These are phyloP conservation scores for Coriolopsis trogii DNA, from an alignment of 1,284 basidiomycete species.

Conservation along the genomic window DNA sequence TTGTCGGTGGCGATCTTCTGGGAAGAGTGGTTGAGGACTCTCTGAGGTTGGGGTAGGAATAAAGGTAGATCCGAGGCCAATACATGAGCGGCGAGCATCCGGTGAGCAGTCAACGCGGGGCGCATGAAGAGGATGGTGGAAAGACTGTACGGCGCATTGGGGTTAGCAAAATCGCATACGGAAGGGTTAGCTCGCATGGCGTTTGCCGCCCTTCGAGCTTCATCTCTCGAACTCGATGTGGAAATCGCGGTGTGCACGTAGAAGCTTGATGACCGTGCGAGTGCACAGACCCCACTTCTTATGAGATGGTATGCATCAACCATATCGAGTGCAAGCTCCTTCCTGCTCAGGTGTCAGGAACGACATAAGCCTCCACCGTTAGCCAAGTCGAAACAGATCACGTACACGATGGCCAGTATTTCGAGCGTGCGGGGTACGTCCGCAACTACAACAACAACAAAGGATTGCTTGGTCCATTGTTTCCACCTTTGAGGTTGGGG, in stretches of 20 bases:
- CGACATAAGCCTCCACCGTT: not conserved
- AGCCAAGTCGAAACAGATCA: not conserved
- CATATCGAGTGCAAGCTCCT: not conserved
- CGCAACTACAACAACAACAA: not conserved
- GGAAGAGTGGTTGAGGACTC: too few species aligned
- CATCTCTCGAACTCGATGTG: not conserved
- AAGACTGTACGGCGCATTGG: not conserved
- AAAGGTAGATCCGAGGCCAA: too few species aligned
- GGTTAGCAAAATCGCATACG: not conserved
- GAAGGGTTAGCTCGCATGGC: not conserved
- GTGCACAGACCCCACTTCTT: conserved; percentile 1
- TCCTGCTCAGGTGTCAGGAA: not conserved
- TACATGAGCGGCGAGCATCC: too few species aligned
- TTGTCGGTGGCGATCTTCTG: too few species aligned
- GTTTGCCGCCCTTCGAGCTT: not conserved
- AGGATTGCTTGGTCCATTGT: not conserved
- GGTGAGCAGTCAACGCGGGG: too few species aligned
- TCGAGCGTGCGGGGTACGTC: not conserved
- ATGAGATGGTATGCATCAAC: not conserved
- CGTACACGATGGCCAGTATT: not conserved
- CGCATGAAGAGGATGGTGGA: not conserved
- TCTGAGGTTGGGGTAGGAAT: too few species aligned
- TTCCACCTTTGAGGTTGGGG: not conserved
- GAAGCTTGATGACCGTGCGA: not conserved
- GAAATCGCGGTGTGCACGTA: not conserved